A percentile compares a stretch with the other conserved stretches of the same genome.
These are phyloP conservation scores for Saccharomyces eubayanus DNA, from an alignment of 805 yeast species.

Conservation along the genomic window DNA sequence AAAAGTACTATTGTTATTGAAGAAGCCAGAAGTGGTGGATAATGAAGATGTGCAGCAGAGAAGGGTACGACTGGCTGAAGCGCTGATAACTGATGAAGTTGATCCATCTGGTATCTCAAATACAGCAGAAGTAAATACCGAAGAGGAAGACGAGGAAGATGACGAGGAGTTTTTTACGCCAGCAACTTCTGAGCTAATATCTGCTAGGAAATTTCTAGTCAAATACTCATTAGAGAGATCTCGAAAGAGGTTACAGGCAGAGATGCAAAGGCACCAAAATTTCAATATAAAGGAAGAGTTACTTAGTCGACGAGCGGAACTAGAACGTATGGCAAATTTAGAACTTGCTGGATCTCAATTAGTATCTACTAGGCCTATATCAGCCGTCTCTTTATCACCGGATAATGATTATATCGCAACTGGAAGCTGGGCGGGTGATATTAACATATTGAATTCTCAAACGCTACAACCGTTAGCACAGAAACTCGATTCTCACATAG, in stretches of 20 bases:
- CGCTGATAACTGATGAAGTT: constrained; percentile 33
- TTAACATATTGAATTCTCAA: constrained; percentile 41
- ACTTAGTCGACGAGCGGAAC: constrained; percentile 38
- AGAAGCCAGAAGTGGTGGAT: constrained; percentile 47
- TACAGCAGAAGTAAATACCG: constrained; percentile 5
- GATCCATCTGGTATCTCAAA: constrained; percentile 10
- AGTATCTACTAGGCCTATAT: constrained; percentile 60
- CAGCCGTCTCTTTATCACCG: constrained; percentile 43
- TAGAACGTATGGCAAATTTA: constrained; percentile 28
- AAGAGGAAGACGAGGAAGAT: constrained; percentile 40
- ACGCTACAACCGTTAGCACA: constrained; percentile 29
- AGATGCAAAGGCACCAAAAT: constrained; percentile 23
- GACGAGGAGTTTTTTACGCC: constrained; percentile 85
- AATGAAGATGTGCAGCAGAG: constrained; percentile 58
- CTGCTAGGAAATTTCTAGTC: constrained; percentile 47
- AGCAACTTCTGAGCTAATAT: constrained; percentile 47
- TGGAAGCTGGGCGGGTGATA: constrained; percentile 80
- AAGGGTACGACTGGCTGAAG: constrained; percentile 47
- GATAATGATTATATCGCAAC: constrained; percentile 40
- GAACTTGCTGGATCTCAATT: constrained; percentile 61
- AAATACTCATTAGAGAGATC: constrained; percentile 43
- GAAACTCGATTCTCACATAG: constrained; percentile 34
- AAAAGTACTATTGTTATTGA: constrained; percentile 37
- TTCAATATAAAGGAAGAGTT: constrained; percentile 38
- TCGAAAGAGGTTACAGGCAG: constrained; percentile 32